Base-by-base conservation (phyloP, 352 stramenopile genomes). In the Pythium insidiosum region DNA sequence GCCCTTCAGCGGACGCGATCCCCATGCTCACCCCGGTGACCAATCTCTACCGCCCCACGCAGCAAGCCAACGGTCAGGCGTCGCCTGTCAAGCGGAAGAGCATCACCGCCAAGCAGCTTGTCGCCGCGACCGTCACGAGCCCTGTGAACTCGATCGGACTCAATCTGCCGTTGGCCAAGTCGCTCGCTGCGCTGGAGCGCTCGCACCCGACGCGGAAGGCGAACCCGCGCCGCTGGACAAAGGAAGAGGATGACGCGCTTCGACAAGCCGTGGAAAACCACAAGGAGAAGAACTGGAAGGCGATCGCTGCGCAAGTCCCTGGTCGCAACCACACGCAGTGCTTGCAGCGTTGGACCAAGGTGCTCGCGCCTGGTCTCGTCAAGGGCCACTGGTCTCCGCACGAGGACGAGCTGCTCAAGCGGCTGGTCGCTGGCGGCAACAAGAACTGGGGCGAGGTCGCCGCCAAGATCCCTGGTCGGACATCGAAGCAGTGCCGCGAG, bases 211-310 rank as follows among this genome's bases (percentile, higher is more conserved):
- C 57, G 13, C 69, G 76, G 24, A 91, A 90, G 56, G 73, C 78
- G 11, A 88, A 84, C 39, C 77, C 79, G 42, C 73, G 76, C 4
- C 69, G 78, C 10, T 96, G 87, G 86, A 94, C 73, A 6, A 78
- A 84, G 34, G 79, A 95, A 20, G 87, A 96, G 47, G 87, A 96
- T 48, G 80, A 96, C 13, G 74, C 80, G 12, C 61, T 96, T 23
- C 70, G 83, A 2, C 18, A 76, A 25, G 86, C 87, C 22, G 87
- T 96, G 5, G 66, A 88, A 43, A 87, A 82, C 56, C 75, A 94
- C 37, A 80, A 81, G 34, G 84, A 93, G 47, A 94, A 90, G 47
- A 93, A 95, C 56, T 96, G 87, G 87, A 96, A 96, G 45, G 81
- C 84, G 13, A 96, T 96, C 45, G 85, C 87, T 6, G 66, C 81